phyloP scores from a whole-genome alignment of 352 stramenopile species.

The Peronospora farinosa region DNA sequence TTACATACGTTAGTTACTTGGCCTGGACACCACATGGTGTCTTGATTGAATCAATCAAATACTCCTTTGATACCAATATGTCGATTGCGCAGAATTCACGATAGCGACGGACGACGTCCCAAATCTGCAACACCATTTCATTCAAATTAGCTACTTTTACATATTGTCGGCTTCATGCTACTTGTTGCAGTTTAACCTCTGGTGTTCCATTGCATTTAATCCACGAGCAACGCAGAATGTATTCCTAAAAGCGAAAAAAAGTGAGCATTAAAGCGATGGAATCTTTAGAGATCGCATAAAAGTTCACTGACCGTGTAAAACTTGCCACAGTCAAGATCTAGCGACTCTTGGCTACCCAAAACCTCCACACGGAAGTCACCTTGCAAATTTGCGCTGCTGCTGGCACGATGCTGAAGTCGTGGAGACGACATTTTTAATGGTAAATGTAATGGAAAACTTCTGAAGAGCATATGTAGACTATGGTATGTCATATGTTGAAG shows the following conservation, averaged over 20 bases:
- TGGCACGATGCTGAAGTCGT: slow-evolving; percentile 21
- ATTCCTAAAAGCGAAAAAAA: slow-evolving; percentile 44
- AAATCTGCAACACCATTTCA: slow-evolving; percentile 41
- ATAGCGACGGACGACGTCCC: slow-evolving; percentile 78
- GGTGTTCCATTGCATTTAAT: slow-evolving; percentile 41
- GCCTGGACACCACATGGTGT: not conserved
- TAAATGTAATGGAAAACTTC: not conserved
- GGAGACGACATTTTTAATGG: slow-evolving; percentile 19
- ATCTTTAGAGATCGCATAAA: not conserved
- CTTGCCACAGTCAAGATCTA: slow-evolving; percentile 80
- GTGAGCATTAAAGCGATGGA: not conserved
- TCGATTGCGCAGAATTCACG: slow-evolving; percentile 83
- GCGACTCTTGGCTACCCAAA: slow-evolving; percentile 69
- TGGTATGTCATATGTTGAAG: not conserved
- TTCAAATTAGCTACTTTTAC: not conserved
- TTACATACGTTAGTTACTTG: slow-evolving; percentile 5
- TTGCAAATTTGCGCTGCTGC: slow-evolving; percentile 32
- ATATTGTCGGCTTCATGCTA: not conserved
- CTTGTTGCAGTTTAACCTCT: slow-evolving; percentile 28
- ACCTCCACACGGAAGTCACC: slow-evolving; percentile 68
- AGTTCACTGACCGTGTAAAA: slow-evolving; percentile 67
- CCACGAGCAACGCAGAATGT: slow-evolving; percentile 77
- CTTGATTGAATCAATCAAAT: not conserved
- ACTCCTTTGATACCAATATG: slow-evolving; percentile 46
- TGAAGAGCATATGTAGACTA: not conserved